Percentiles rank a stretch among this genome's conserved stretches.
Evolutionary conservation across 306 rosid species (phyloP).

Genomic region (Prunus mira): DNA sequence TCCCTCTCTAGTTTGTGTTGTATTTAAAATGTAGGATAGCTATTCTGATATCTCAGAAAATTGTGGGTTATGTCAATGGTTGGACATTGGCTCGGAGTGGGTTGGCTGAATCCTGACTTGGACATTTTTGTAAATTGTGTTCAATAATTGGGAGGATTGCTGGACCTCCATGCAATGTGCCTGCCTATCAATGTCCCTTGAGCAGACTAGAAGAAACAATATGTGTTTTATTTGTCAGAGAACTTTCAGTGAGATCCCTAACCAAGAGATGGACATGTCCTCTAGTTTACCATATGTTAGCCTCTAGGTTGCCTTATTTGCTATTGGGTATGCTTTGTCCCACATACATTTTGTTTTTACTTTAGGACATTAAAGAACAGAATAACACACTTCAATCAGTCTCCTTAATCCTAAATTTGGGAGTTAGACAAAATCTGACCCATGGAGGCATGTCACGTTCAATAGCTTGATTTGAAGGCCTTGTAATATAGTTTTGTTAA

Average conservation of each 20-base stretch:
- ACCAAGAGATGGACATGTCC: no score
- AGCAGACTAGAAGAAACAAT: neutral
- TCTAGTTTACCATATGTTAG: no score
- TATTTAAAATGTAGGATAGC: neutral
- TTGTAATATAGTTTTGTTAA: neutral
- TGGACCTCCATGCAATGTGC: neutral
- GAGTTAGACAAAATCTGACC: conserved; percentile 1
- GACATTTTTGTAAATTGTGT: neutral
- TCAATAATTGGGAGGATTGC: neutral
- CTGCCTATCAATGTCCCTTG: neutral
- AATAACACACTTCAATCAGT: neutral
- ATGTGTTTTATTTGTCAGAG: no score
- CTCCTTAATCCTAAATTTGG: neutral
- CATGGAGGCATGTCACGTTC: neutral
- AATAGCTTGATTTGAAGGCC: conserved; percentile 10
- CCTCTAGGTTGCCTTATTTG: no score
- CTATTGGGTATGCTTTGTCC: no score
- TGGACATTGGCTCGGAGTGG: neutral
- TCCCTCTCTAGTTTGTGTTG: neutral
- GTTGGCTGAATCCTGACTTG: neutral
- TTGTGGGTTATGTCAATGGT: neutral
- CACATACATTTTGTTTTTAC: neutral
- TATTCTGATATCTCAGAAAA: neutral
- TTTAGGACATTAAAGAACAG: neutral
- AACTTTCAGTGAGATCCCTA: no score